These are phyloP conservation scores for Aethionema arabicum DNA, from an alignment of 345 rosid genomes.

Conservation along the genomic window DNA sequence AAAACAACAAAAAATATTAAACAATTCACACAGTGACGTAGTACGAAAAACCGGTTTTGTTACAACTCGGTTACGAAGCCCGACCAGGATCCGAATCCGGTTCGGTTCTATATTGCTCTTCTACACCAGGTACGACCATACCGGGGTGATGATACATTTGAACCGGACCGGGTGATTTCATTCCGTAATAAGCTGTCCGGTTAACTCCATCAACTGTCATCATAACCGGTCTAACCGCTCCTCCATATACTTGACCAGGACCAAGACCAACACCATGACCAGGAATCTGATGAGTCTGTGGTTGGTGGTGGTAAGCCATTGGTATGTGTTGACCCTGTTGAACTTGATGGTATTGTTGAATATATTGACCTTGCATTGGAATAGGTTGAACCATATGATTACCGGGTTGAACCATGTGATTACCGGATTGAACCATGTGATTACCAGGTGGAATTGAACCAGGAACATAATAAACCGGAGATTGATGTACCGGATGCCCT, in stretches of 20 bases:
- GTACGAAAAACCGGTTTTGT: conserved; percentile 1
- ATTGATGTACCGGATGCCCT: conserved; percentile 42
- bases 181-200: conserved; percentile 66
- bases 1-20: conserved; percentile 12
- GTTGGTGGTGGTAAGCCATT: conserved; percentile 58
- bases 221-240: conserved; percentile 48
- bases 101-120: conserved; percentile 46
- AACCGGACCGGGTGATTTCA: conserved; percentile 49
- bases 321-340: conserved; percentile 59
- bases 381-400: conserved; percentile 55
- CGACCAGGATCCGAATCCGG: conserved; percentile 50
- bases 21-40: conserved; percentile 20
- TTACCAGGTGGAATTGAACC: conserved; percentile 47
- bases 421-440: conserved; percentile 47
- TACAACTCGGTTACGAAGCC: conserved; percentile 29
- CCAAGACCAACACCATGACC: conserved; percentile 47
- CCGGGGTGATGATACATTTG: conserved; percentile 52
- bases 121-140: conserved; percentile 55
- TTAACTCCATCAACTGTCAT: conserved; percentile 50
- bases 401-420: conserved; percentile 44
- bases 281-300: conserved; percentile 45
- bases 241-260: conserved; percentile 59
- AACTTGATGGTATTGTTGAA: conserved; percentile 52
- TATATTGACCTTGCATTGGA: conserved; percentile 46
- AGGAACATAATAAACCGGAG: conserved; percentile 70